Conservation (phyloP, 208 protist genomes). For the Acanthamoeba royreba region DNA sequence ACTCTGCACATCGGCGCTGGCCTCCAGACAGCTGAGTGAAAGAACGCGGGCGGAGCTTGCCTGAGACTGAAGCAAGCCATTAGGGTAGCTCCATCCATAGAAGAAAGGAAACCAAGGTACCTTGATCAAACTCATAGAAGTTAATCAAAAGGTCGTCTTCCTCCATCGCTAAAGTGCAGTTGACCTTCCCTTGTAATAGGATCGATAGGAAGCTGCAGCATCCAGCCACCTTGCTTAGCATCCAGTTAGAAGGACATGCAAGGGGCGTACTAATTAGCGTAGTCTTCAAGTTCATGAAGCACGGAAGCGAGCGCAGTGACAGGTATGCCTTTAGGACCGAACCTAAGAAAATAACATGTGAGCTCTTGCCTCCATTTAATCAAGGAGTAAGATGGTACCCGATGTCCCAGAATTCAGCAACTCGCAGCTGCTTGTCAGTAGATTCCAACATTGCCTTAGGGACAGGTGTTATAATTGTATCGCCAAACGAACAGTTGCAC, state of each 20-base stretch:
- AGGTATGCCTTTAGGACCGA: slow-evolving; percentile 48
- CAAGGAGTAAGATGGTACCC: neutral
- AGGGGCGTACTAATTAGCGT: slow-evolving; percentile 61
- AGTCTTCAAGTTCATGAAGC: slow-evolving; percentile 50
- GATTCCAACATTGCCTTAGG: neutral
- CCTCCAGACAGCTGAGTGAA: slow-evolving; percentile 54
- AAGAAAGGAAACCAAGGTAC: too few relatives aligned
- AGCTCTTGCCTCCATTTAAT: neutral
- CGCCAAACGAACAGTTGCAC: too few relatives aligned
- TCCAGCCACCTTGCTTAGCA: too few relatives aligned
- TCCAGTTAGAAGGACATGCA: too few relatives aligned
- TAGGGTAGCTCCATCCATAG: too few relatives aligned
- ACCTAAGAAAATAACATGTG: neutral
- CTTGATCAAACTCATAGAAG: slow-evolving; percentile 42
- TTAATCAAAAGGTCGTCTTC: slow-evolving; percentile 50
- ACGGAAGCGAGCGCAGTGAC: slow-evolving; percentile 20
- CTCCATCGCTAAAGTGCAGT: slow-evolving; percentile 34
- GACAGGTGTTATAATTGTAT: too few relatives aligned
- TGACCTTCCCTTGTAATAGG: slow-evolving; percentile 49
- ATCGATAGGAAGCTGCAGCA: slow-evolving; percentile 1
- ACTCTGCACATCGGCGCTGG: slow-evolving; percentile 55
- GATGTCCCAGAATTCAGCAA: slow-evolving; percentile 52
- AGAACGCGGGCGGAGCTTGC: neutral
- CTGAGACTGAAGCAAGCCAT: neutral
- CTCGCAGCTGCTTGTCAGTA: neutral